Base-by-base conservation (phyloP, 192 early-diverging fungal species). In the Rhizoclosmatium globosum region DNA sequence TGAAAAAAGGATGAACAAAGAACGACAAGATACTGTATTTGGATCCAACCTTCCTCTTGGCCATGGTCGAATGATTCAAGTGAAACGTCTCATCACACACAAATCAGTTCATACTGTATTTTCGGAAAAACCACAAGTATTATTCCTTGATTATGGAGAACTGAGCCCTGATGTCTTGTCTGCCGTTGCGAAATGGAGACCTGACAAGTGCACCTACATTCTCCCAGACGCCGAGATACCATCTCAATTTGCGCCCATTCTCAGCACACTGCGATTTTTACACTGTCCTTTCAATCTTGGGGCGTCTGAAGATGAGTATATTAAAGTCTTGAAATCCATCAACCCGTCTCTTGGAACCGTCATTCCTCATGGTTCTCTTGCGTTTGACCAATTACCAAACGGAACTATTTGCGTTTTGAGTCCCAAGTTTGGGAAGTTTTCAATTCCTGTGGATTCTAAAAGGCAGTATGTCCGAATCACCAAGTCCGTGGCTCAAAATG, bases 31-130 rank as follows among this genome's bases (percentile, higher is more conserved):
- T 46, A 62, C 59, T n/a, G 59, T 74, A 17, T 74, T 74, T 62
- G 23, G 46, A 44, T 74, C 72, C 4, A 74, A 41, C 17, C 21
- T 74, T 7, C 72, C 72, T 13, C 38, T 74, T 11, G 72, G 72
- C 39, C 72, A 74, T 43, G 56, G 72, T 11, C n/a, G 15, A 43
- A 74, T 74, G 72, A 60, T 74, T 9, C 42, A 59, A 47, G 59
- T 59, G 15, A 74, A 74, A 45, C 56, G 72, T n/a, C 61, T 74
- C 9, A 44, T 74, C 19, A 59, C 72, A 13, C 72, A 74, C 59
- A 23, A n/a, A 19, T 74, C 72, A 19, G 58, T 74, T n/a, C 72
- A 74, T 15, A 74, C 72, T 42, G 58, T 74, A 13, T 74, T 74
- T 62, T 31, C 6, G 9, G 58, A 60, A 11, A 62, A 59, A 38